Evolutionary conservation across 1,139 yeast species (phyloP), one percentile per base, ranked within the genome.

Genomic region (Taphrina flavorubra): DNA sequence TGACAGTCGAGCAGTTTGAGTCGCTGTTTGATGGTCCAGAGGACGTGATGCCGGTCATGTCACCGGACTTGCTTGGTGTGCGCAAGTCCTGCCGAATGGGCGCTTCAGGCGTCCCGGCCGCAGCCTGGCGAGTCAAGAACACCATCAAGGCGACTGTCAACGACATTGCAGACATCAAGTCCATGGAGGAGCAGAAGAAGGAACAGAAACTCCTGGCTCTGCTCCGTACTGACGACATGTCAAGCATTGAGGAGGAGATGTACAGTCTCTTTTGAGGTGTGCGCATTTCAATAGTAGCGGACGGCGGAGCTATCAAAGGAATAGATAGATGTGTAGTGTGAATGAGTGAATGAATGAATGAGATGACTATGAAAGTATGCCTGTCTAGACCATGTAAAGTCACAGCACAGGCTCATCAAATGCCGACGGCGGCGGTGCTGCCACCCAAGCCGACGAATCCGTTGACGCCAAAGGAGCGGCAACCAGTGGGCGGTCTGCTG

Each of bases 1-100:
- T 59, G 65, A 40, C 61, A 2, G 13, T 66, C 47, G 61, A 59
- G 53, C 60, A 51, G 18, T 66, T 68, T 61, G 55, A 36, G 51
- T 58, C 53, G n/a, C 37, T 66, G 40, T 59, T 59, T 42, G 55
- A 51, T 3, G 56, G 51, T 31, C 56, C 58, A 8, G 68, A 40
- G 31, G 51, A 51, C n/a, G 36, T n/a, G 36, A 6, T 25, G 34
- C 53, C 53, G 10, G 36, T 8, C 8, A 11, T 8, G n/a, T 20
- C 36, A 1, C 31, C 31, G 31, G 31, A 25, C 2, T 25, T 25
- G 31, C 31, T 25, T 25, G 31, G 31, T 25, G 31, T 25, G 31
- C 31, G 4, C 31, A 25, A 25, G 31, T 25, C 31, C 31, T 25
- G 31, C 31, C 31, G 1, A 25, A 25, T 25, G 31, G 31, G 31